Evolutionary conservation across 768 basidiomycete genomes (phyloP), one percentile per base, ranked within the genome.

Genomic region (Pisolithus albus): DNA sequence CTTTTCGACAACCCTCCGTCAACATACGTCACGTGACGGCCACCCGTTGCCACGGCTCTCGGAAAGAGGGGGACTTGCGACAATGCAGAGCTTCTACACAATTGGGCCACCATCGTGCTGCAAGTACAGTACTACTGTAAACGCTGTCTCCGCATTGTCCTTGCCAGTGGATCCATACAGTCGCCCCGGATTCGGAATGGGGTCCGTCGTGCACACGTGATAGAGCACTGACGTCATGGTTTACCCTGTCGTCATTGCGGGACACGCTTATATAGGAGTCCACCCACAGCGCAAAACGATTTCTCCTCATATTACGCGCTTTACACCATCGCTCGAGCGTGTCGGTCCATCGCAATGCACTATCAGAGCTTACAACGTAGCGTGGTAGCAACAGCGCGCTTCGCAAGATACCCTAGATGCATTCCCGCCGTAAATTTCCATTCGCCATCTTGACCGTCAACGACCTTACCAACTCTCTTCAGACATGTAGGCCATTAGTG

Each of bases 401-500:
- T 15, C 21, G 30, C 23, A 28, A 34, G 37, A 52, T 42, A 47
- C 30, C 51, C 28, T 2, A 42, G 24, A 26, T 26, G 36, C 34
- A 24, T 40, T 7, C 48, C 52, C 34, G 49, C 19, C 16, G 55
- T 53, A 23, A 49, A 52, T 46, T 18, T 7, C 16, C 42, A 24
- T 24, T 34, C 4, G 9, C 24, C 19, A 7, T 9, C 16, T 5
- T 21, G 13, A 30, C 30, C 3, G 5, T 38, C 8, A 46, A 36
- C 42, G 6, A 18, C 15, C 23, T 52, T 54, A 19, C 40, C 10
- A 8, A 24, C 11, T n/a, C 11, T n/a, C 43, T 6, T 7, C 11
- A 59, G 57, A 13, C 41, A 19, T 55, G 43, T 26, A 59, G 60
- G 51, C 49, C 34, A 4, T 24, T 65, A 40, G 43, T 54, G 34